phyloP scores from a whole-genome alignment of 2,329 filamentous ascomycete species.

The Neofusicoccum kwambonambiense region DNA sequence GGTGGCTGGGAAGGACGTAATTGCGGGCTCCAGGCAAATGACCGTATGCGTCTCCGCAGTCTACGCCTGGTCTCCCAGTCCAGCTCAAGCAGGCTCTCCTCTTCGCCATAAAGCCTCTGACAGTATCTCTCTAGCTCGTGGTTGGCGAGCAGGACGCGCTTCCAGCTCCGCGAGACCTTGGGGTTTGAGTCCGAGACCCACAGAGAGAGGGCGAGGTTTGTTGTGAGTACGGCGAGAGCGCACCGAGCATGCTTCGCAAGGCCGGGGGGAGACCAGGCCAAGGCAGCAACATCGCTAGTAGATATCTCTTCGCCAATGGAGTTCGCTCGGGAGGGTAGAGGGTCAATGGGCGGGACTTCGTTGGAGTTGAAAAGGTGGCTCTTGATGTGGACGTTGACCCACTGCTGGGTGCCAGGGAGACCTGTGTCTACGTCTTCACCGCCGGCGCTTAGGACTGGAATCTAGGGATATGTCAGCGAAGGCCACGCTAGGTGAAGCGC shows the following conservation, averaged over 20 bases:
- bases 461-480: conserved; percentile 27
- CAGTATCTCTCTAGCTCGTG: conserved; percentile 44
- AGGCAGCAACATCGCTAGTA: conserved; percentile 45
- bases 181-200: conserved; percentile 52
- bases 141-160: conserved; percentile 55
- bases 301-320: conserved; percentile 62
- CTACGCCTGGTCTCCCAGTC: conserved; percentile 34
- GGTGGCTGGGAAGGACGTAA: conserved; percentile 20
- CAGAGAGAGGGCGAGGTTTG: conserved; percentile 56
- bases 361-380: conserved; percentile 52
- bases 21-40: conserved; percentile 43
- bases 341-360: conserved; percentile 48
- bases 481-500: conserved; percentile 14
- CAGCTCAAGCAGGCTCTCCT: conserved; percentile 23
- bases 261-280: conserved; percentile 59
- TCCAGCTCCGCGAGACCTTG: conserved; percentile 48
- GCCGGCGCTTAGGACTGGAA: conserved; percentile 31
- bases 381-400: conserved; percentile 43
- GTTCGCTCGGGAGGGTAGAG: conserved; percentile 48
- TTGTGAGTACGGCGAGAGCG: conserved; percentile 56
- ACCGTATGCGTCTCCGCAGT: conserved; percentile 39
- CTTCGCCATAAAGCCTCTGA: conserved; percentile 20
- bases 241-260: conserved; percentile 55
- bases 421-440: conserved; percentile 31
- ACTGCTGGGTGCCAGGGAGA: conserved; percentile 25